Percentiles rank a stretch among this genome's conserved stretches.
phyloP scores from a whole-genome alignment of 2,329 filamentous ascomycete species.

The Sporothrix luriei region DNA sequence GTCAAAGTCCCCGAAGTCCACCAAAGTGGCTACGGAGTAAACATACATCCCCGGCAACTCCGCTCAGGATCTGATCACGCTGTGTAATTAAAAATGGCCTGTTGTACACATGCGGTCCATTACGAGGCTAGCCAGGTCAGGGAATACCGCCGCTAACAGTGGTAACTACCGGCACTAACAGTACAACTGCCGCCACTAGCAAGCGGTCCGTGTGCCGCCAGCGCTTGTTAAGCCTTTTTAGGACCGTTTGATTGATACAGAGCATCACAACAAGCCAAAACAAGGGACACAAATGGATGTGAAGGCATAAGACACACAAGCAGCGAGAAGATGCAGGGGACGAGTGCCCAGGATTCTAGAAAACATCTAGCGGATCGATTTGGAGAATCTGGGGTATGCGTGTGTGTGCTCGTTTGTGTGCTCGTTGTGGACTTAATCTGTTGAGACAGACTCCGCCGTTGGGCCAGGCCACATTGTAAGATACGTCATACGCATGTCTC shows the following conservation, averaged over 20 bases:
- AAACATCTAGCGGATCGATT: neutral
- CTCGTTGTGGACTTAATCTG: no score
- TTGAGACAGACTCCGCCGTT: neutral
- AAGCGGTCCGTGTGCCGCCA: neutral
- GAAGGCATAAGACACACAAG: neutral
- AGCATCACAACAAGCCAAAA: neutral
- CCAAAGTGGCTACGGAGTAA: neutral
- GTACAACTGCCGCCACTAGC: neutral
- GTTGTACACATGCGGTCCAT: no score
- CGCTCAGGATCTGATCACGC: neutral
- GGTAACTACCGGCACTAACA: neutral
- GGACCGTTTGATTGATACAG: no score
- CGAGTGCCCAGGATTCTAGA: neutral
- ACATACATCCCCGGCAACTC: neutral
- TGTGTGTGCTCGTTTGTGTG: no score
- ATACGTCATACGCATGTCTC: neutral
- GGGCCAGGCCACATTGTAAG: neutral
- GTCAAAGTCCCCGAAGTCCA: no score
- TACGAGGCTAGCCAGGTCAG: no score
- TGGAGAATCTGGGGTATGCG: neutral
- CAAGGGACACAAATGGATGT: no score
- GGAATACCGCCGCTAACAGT: neutral
- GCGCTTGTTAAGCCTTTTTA: no score
- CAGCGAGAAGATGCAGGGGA: neutral
- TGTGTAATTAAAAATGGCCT: no score